phyloP scores from a whole-genome alignment of 306 rosid genomes.

The Hippophae rhamnoides region DNA sequence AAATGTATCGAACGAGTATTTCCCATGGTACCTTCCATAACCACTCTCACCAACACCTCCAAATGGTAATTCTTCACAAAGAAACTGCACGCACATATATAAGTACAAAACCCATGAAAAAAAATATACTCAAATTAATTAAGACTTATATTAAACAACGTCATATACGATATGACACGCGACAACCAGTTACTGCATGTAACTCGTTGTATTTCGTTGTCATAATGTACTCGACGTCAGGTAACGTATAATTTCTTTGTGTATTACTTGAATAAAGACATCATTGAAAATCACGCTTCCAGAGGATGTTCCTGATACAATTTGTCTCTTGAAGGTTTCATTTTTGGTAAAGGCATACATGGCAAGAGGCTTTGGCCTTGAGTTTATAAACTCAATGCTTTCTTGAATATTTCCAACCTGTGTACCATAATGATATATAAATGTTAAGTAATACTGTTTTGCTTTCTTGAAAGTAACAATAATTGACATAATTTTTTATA shows the following conservation, averaged over 20 bases:
- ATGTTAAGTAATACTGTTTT: not conserved
- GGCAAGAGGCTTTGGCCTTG: slow-evolving; percentile 78
- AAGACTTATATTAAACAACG: too few relatives aligned
- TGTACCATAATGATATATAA: slow-evolving; percentile 15
- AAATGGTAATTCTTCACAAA: slow-evolving; percentile 43
- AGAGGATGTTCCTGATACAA: slow-evolving; percentile 70
- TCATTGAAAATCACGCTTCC: slow-evolving; percentile 84
- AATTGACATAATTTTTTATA: not conserved
- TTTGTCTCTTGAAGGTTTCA: slow-evolving; percentile 43
- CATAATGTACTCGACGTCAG: too few relatives aligned
- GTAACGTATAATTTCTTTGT: too few relatives aligned
- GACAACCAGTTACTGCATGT: too few relatives aligned
- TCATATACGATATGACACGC: too few relatives aligned
- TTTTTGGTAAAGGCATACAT: slow-evolving; percentile 75
- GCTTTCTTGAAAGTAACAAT: slow-evolving; percentile 1
- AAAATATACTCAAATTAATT: not conserved
- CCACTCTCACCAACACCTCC: slow-evolving; percentile 69
- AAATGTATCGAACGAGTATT: slow-evolving; percentile 70
- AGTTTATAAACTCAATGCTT: slow-evolving; percentile 59
- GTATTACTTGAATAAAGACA: slow-evolving; percentile 58
- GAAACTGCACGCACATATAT: slow-evolving; percentile 48
- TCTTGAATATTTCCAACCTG: slow-evolving; percentile 66
- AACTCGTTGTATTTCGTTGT: too few relatives aligned
- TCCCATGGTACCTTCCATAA: slow-evolving; percentile 89
- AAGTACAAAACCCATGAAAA: slow-evolving; percentile 17